Evolutionary conservation across 306 rosid genomes (phyloP).

Genomic region (Cotoneaster glaucophyllus): DNA sequence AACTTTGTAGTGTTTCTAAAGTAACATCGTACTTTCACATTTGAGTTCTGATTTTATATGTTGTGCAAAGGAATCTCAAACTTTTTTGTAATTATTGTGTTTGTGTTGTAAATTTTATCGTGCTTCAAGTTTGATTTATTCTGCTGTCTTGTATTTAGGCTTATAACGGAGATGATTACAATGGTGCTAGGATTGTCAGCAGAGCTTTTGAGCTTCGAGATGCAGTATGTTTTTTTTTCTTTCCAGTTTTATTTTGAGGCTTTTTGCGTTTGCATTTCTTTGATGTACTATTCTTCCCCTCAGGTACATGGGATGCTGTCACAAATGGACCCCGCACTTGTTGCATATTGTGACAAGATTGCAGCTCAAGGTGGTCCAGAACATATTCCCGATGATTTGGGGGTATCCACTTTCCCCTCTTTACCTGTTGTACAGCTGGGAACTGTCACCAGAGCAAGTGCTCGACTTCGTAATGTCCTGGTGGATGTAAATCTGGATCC

Average conservation of each 20-base stretch:
- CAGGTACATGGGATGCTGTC: slow-evolving; percentile 97
- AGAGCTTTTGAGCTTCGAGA: slow-evolving; percentile 93
- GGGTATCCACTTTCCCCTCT: slow-evolving; percentile 52
- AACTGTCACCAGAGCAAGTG: slow-evolving; percentile 63
- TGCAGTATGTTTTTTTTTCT: slow-evolving; percentile 45
- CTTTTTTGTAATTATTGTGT: neutral
- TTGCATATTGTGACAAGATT: slow-evolving; percentile 81
- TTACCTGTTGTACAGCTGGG: slow-evolving; percentile 80
- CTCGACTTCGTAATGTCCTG: slow-evolving; percentile 84
- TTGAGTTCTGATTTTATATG: neutral
- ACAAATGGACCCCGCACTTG: slow-evolving; percentile 93
- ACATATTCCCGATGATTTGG: slow-evolving; percentile 59
- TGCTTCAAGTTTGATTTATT: slow-evolving; percentile 23
- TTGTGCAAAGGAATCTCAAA: neutral
- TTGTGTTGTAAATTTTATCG: neutral
- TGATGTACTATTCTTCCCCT: neutral
- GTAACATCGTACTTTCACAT: neutral
- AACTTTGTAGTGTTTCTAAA: too few relatives aligned
- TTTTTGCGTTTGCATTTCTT: neutral
- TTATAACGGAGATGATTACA: slow-evolving; percentile 87
- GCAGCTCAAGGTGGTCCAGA: slow-evolving; percentile 84
- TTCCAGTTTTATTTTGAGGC: slow-evolving; percentile 17
- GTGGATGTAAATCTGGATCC: slow-evolving; percentile 41
- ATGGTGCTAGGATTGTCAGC: slow-evolving; percentile 88
- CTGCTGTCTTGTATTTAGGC: slow-evolving; percentile 44